Conservation (phyloP, 1,139 yeast genomes). For the Diutina pseudorugosa region DNA sequence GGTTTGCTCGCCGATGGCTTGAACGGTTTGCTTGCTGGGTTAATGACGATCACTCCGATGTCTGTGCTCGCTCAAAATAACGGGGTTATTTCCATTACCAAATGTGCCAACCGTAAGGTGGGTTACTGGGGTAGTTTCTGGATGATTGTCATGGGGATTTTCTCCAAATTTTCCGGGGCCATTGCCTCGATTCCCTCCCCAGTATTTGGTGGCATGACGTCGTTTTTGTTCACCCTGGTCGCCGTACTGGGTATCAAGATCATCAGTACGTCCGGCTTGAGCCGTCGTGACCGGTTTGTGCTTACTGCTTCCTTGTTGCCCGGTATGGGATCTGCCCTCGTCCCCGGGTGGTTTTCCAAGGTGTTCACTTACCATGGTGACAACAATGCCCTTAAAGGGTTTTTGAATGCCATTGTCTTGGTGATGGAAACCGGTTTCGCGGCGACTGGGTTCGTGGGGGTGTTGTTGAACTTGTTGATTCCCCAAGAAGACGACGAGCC, state of each 20-base stretch:
- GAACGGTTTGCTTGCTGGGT: slow-evolving; percentile 1
- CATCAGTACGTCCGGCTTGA: background rate
- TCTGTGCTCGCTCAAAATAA: slow-evolving; percentile 3
- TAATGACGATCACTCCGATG: slow-evolving; percentile 3
- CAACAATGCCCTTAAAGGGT: slow-evolving; percentile 54
- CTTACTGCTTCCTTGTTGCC: slow-evolving; percentile 57
- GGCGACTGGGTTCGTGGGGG: slow-evolving; percentile 66
- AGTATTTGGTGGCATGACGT: slow-evolving; percentile 1
- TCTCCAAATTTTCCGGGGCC: slow-evolving; percentile 3
- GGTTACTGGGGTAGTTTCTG: slow-evolving; percentile 3
- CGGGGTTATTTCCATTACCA: slow-evolving; percentile 3
- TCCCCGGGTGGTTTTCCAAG: slow-evolving; percentile 58
- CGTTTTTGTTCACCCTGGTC: slow-evolving; percentile 2
- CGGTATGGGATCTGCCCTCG: slow-evolving; percentile 70
- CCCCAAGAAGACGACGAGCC: slow-evolving; percentile 66
- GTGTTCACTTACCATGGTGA: slow-evolving; percentile 68
- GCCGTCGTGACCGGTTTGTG: background rate
- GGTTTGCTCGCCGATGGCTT: slow-evolving; percentile 1
- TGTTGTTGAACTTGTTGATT: slow-evolving; percentile 54
- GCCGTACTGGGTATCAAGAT: background rate
- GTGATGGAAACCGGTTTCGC: slow-evolving; percentile 88
- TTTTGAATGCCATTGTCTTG: slow-evolving; percentile 66
- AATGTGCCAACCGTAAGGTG: slow-evolving; percentile 4
- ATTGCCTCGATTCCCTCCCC: background rate
- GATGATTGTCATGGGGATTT: slow-evolving; percentile 2